Evolutionary conservation across 148 eudicot genomes (phyloP), one percentile per base, ranked within the genome.

Genomic region (Dianthus caryophyllus): DNA sequence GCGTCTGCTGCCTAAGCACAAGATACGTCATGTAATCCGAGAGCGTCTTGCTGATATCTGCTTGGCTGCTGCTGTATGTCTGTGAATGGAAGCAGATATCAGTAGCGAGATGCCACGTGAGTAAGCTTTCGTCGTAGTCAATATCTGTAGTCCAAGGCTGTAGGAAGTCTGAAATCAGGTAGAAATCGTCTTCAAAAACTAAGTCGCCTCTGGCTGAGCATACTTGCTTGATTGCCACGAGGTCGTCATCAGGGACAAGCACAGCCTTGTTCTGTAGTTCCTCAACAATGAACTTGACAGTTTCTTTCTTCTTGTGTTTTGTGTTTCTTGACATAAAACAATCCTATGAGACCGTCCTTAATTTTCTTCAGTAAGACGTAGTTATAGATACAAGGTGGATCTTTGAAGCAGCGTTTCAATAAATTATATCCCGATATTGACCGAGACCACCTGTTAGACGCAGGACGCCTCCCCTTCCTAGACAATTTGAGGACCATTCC

Each of bases 11-110:
- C 54, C 61, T 52, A 0, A 81, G 44, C 0, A 81, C 22, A n/a
- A 81, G 70, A 51, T 72, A 82, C 6, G 69, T 0, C 78, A 75
- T 78, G 74, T 78, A 78, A 30, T 70, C 76, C 1, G 82, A 78
- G 2, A 81, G 44, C 1, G 22, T 2, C 33, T 69, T 78, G 15
- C 75, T 61, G 11, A 73, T 9, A 1, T 21, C 21, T 0, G 13
- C 5, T 3, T 66, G n/a, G n/a, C n/a, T n/a, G n/a, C n/a, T n/a
- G n/a, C n/a, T n/a, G n/a, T n/a, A n/a, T n/a, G n/a, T n/a, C n/a
- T n/a, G n/a, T n/a, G n/a, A n/a, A n/a, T n/a, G 8, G 54, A 50
- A 70, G 54, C 79, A 81, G 1, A 82, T 39, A 25, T 73, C 79
- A 6, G 85, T 78, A 39, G 61, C 75, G 2, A 72, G 22, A 43